Conservation (phyloP, 768 basidiomycete genomes). For the Pleurotus giganteus region DNA sequence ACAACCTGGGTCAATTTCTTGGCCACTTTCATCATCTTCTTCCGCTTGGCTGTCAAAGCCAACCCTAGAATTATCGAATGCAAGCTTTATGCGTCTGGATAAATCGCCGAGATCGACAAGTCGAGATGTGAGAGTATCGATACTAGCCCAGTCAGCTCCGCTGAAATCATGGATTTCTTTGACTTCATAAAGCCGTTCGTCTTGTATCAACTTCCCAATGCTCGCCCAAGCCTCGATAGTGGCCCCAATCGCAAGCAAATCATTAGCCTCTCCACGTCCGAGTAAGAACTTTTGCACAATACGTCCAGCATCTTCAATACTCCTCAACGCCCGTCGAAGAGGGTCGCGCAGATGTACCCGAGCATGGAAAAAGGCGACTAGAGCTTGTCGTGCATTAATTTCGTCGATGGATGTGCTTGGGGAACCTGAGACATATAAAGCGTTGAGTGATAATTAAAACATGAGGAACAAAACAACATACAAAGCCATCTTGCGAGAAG, state of each 20-base stretch:
- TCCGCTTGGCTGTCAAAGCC: neutral
- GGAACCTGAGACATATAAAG: slow-evolving; percentile 52
- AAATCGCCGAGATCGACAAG: slow-evolving; percentile 52
- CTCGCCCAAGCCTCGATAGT: slow-evolving; percentile 60
- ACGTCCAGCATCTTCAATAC: slow-evolving; percentile 69
- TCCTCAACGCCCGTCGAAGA: slow-evolving; percentile 49
- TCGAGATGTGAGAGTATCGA: slow-evolving; percentile 52
- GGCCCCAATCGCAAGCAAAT: slow-evolving; percentile 61
- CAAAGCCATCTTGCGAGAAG: slow-evolving; percentile 76
- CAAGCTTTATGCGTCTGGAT: slow-evolving; percentile 52
- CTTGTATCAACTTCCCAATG: slow-evolving; percentile 47
- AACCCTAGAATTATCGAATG: slow-evolving; percentile 34
- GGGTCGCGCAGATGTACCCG: slow-evolving; percentile 66
- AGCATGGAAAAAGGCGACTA: slow-evolving; percentile 68
- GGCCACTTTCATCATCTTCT: neutral
- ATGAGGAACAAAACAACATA: slow-evolving; percentile 48
- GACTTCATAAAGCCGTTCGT: slow-evolving; percentile 56
- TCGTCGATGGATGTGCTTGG: slow-evolving; percentile 76
- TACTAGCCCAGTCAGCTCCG: slow-evolving; percentile 48
- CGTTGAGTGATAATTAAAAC: slow-evolving; percentile 11
- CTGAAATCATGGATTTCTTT: slow-evolving; percentile 27
- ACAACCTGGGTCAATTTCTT: neutral
- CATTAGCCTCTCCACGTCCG: slow-evolving; percentile 62
- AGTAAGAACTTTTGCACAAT: slow-evolving; percentile 76
- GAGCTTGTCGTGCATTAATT: slow-evolving; percentile 71